Evolutionary conservation across 139 green algal genomes (phyloP).

Genomic region (Edaphochlamys debaryana): DNA sequence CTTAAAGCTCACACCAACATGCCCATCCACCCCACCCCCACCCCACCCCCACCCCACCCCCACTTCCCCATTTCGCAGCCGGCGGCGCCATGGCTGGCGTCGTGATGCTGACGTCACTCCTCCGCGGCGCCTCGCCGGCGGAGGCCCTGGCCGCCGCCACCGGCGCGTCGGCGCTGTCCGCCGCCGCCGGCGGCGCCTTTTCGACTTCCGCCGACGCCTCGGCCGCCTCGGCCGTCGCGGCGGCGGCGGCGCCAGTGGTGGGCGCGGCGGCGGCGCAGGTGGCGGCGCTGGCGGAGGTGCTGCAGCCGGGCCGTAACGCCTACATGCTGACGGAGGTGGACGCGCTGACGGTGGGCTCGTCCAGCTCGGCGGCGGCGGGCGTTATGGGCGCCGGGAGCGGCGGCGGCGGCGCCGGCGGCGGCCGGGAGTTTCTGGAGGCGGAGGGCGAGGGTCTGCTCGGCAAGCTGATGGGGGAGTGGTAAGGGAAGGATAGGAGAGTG

Average conservation of each 20-base stretch:
- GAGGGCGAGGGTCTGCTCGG: neutral
- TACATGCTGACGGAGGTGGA: conserved; percentile 33
- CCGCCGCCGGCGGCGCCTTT: neutral
- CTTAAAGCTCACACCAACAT: no score
- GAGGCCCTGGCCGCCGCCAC: neutral
- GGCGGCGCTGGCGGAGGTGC: neutral
- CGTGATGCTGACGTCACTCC: neutral
- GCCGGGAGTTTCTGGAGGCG: neutral
- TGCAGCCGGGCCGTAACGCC: conserved; percentile 7
- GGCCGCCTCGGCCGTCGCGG: neutral
- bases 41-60: no score
- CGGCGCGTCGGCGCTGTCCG: neutral
- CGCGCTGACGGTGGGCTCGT: neutral
- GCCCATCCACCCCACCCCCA: no score
- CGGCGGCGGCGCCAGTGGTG: neutral
- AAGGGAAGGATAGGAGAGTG: neutral
- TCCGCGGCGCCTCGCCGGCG: neutral
- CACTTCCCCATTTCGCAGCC: no score
- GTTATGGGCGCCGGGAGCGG: neutral
- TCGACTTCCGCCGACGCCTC: neutral
- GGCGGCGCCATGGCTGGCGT: conserved; percentile 11
- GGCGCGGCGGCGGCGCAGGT: neutral
- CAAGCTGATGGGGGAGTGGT: neutral
- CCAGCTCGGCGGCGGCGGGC: neutral
- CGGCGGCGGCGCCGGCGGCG: no score